phyloP scores from a whole-genome alignment of 2,329 filamentous ascomycete species.

The Parafenestella ontariensis region DNA sequence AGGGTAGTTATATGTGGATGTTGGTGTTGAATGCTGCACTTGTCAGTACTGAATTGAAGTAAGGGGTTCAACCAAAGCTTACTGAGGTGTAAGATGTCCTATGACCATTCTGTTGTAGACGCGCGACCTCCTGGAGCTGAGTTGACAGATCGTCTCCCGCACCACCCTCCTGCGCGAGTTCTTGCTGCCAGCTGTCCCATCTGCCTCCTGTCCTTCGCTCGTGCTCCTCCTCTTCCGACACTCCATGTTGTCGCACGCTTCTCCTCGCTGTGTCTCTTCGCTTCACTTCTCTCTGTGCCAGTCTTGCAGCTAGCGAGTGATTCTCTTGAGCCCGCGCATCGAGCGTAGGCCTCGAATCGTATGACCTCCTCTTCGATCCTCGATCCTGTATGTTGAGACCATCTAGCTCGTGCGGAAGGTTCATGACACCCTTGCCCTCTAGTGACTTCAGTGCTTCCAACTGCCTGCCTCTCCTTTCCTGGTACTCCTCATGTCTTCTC shows the following conservation, averaged over 20 bases:
- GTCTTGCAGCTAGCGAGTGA: conserved; percentile 39
- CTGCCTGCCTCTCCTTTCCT: conserved; percentile 34
- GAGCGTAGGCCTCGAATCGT: conserved; percentile 36
- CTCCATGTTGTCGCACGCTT: conserved; percentile 64
- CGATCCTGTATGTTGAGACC: conserved; percentile 24
- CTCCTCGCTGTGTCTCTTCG: conserved; percentile 48
- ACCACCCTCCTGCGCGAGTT: conserved; percentile 30
- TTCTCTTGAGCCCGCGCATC: conserved; percentile 40
- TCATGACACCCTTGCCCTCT: conserved; percentile 24
- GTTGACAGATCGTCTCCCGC: conserved; percentile 58
- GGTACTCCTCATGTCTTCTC: conserved; percentile 65
- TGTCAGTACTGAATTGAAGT: conserved; percentile 15
- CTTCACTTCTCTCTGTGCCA: conserved; percentile 46
- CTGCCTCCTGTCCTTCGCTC: conserved; percentile 61
- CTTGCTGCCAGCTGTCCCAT: conserved; percentile 62
- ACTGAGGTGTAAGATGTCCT: conserved; percentile 34
- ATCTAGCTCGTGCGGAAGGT: conserved; percentile 33
- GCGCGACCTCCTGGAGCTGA: conserved; percentile 60
- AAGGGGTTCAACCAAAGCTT: conserved; percentile 1
- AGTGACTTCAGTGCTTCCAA: conserved; percentile 33
- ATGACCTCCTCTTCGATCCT: conserved; percentile 26
- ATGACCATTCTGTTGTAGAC: conserved; percentile 41
- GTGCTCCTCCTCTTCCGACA: conserved; percentile 65
- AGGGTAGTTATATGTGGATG: conserved; percentile 53
- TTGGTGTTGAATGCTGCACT: conserved; percentile 31